phyloP scores from a whole-genome alignment of 345 rosid species.

The Cardamine resedifolia region DNA sequence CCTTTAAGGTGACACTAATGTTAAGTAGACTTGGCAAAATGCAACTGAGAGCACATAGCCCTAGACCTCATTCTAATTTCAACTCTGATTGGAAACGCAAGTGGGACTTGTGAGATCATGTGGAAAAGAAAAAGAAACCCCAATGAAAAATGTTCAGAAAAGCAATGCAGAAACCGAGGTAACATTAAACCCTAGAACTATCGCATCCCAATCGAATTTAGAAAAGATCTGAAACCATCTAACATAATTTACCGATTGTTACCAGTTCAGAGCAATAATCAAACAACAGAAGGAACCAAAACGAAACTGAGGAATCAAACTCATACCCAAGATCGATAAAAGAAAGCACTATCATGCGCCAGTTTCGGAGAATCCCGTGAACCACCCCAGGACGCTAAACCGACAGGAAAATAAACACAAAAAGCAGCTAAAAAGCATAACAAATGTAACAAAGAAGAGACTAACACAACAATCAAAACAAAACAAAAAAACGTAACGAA shows the following conservation, averaged over 20 bases:
- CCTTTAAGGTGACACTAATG: not conserved
- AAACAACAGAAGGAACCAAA: conserved; percentile 3
- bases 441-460: conserved; percentile 16
- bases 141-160: not conserved
- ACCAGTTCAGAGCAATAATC: conserved; percentile 28
- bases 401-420: conserved; percentile 4
- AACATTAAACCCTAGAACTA: conserved; percentile 33
- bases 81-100: conserved; percentile 17
- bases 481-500: not conserved
- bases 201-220: conserved; percentile 14
- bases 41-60: not conserved
- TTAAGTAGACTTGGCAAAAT: not conserved
- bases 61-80: conserved; percentile 2
- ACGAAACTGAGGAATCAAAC: conserved; percentile 23
- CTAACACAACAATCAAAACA: conserved; percentile 6
- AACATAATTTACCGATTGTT: not conserved
- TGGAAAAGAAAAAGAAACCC: not conserved
- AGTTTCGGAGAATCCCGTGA: conserved; percentile 10
- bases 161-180: conserved; percentile 28
- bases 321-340: conserved; percentile 10
- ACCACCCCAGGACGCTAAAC: conserved; percentile 23
- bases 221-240: not conserved
- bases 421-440: not conserved
- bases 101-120: conserved; percentile 13
- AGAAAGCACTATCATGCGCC: conserved; percentile 26